Evolutionary conservation across 2,329 filamentous ascomycete genomes (phyloP).

Genomic region (Aspergillus ustus): DNA sequence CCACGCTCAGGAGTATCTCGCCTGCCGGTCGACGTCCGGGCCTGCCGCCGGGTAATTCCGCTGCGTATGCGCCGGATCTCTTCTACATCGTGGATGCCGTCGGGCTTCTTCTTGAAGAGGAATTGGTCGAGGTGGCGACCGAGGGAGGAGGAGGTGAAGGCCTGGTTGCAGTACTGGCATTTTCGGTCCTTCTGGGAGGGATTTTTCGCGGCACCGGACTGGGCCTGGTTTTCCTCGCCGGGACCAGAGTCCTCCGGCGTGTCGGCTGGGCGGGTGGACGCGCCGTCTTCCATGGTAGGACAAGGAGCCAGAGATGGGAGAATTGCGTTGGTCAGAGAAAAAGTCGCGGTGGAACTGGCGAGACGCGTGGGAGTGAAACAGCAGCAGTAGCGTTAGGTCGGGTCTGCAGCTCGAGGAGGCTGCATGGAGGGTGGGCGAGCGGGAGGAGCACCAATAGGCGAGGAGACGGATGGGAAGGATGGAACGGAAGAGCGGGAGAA

Average conservation of each 20-base stretch:
- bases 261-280: slow-evolving; percentile 37
- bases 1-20: slow-evolving; percentile 66
- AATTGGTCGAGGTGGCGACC: slow-evolving; percentile 93
- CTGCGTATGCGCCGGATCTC: slow-evolving; percentile 84
- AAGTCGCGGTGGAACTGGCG: slow-evolving; percentile 11
- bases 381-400: slow-evolving; percentile 14
- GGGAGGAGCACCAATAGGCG: background rate
- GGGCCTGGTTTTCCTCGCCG: slow-evolving; percentile 37
- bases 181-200: slow-evolving; percentile 77
- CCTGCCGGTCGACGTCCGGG: slow-evolving; percentile 66
- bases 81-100: slow-evolving; percentile 88
- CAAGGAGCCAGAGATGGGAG: slow-evolving; percentile 14
- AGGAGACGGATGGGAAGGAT: slow-evolving; percentile 1
- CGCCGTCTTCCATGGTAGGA: slow-evolving; percentile 31
- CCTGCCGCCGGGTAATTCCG: slow-evolving; percentile 83
- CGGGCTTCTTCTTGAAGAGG: slow-evolving; percentile 91
- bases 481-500: background rate
- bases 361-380: slow-evolving; percentile 24
- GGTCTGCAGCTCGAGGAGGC: slow-evolving; percentile 27
- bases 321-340: slow-evolving; percentile 1
- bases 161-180: slow-evolving; percentile 85
- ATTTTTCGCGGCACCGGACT: slow-evolving; percentile 38
- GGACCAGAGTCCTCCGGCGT: slow-evolving; percentile 46
- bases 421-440: slow-evolving; percentile 20
- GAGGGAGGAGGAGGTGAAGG: slow-evolving; percentile 91